Evolutionary conservation across 495 filamentous ascomycete genomes (phyloP), one percentile per base, ranked within the genome.

Genomic region (Mytilinidion resinicola): DNA sequence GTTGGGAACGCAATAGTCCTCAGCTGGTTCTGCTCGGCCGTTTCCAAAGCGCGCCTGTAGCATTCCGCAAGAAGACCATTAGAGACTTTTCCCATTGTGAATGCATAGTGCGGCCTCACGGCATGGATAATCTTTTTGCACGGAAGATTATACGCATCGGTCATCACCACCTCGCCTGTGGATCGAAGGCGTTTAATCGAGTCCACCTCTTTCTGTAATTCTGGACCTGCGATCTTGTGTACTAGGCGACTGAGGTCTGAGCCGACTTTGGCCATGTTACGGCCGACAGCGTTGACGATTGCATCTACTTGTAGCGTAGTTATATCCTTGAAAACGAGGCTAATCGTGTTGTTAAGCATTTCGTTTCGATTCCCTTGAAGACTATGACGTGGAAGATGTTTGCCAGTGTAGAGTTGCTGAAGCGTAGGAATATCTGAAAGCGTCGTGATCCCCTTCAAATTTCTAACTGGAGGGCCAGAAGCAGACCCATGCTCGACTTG

Each of bases 1-100:
- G 46, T 57, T 9, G 63, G 63, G 37, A 66, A 62, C 5, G 55
- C 63, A 39, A 66, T 55, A 10, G 53, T 62, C 52, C 57, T 62
- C 20, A 66, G 36, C 10, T 37, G 19, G 34, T 62, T 43, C 9
- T 55, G 34, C 46, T 53, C 49, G 1, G 63, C 63, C 1, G 33
- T 39, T 50, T 37, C 53, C 11, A 66, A 47, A n/a, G 50, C 33
- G 10, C 25, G 42, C 17, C 55, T 54, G 37, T 66, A 66, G 52
- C 63, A 66, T 20, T 62, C 51, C 8, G 59, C 51, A 20, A 66
- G 59, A 14, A 56, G 33, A 19, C 53, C 19, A 48, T 51, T 35
- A 50, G 51, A 44, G 43, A 46, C 56, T 30, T 33, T 1, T 43
- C 36, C 36, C 51, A 56, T 21, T 25, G 12, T 33, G 37, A 39